Conservation (phyloP, 2,329 filamentous ascomycete genomes). For the Apiospora marii region DNA sequence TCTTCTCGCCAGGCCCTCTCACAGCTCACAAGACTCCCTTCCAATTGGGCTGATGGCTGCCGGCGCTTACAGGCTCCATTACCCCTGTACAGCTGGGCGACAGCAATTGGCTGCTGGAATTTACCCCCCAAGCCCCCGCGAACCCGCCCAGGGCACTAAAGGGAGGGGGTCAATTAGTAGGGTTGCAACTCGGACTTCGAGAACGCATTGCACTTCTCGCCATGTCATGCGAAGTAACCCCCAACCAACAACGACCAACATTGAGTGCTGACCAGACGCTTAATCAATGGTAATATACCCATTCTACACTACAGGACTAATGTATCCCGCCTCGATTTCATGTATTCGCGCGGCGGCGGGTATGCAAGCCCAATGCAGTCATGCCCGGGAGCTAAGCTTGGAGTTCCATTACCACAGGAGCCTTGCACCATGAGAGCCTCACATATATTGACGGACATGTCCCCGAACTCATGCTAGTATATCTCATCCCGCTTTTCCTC, state of each 20-base stretch:
- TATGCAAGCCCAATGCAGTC: slow-evolving; percentile 20
- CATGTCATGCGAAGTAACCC: slow-evolving; percentile 13
- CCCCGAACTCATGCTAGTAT: neutral
- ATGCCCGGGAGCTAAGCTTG: neutral
- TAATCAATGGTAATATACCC: slow-evolving; percentile 14
- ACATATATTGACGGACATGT: neutral
- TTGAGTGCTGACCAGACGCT: slow-evolving; percentile 17
- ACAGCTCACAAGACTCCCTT: neutral
- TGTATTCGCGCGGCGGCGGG: slow-evolving; percentile 1
- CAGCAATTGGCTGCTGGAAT: neutral
- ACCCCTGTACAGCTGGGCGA: slow-evolving; percentile 5
- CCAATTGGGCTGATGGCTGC: slow-evolving; percentile 10
- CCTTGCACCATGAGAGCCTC: neutral
- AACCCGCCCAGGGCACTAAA: slow-evolving; percentile 12
- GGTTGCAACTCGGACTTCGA: slow-evolving; percentile 13
- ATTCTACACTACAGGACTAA: neutral
- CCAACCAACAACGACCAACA: slow-evolving; percentile 1
- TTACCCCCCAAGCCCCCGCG: neutral
- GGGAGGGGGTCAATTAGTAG: slow-evolving; percentile 5
- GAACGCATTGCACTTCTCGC: slow-evolving; percentile 11
- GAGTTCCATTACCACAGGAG: slow-evolving; percentile 6
- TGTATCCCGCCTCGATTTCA: neutral
- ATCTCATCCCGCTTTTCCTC: neutral
- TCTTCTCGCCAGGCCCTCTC: neutral
- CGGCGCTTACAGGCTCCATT: slow-evolving; percentile 20